Evolutionary conservation across 352 stramenopile species (phyloP).

Genomic region (Phytophthora rubi): DNA sequence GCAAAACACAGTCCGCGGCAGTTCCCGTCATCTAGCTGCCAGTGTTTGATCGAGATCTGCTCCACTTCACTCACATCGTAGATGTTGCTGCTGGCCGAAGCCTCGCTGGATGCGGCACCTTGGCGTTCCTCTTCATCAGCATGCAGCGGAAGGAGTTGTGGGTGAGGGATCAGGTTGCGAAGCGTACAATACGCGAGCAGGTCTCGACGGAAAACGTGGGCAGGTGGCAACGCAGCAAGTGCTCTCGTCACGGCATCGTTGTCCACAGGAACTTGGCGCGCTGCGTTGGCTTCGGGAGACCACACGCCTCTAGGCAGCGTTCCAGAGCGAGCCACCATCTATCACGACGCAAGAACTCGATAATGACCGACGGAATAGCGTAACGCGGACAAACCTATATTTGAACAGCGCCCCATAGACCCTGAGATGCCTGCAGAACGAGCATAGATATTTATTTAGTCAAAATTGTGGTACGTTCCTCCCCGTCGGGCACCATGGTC

Average conservation of each 20-base stretch:
- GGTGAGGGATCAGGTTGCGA: slow-evolving; percentile 60
- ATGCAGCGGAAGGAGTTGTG: slow-evolving; percentile 67
- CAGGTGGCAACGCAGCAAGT: slow-evolving; percentile 29
- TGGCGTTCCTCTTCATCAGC: slow-evolving; percentile 63
- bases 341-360: neutral
- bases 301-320: slow-evolving; percentile 44
- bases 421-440: neutral
- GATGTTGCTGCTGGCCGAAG: slow-evolving; percentile 29
- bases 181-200: slow-evolving; percentile 68
- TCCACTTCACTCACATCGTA: slow-evolving; percentile 76
- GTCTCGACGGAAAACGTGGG: slow-evolving; percentile 63
- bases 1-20: slow-evolving; percentile 63
- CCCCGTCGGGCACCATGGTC: neutral
- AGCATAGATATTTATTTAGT: slow-evolving; percentile 29
- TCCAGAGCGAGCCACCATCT: slow-evolving; percentile 11
- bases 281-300: slow-evolving; percentile 56
- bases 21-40: slow-evolving; percentile 70
- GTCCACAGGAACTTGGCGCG: slow-evolving; percentile 25
- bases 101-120: slow-evolving; percentile 38
- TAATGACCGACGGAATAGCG: neutral
- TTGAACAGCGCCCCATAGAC: neutral
- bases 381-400: neutral
- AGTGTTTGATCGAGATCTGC: slow-evolving; percentile 62
- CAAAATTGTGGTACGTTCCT: slow-evolving; percentile 17
- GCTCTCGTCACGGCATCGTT: slow-evolving; percentile 26